Base-by-base conservation (phyloP, 2,329 filamentous ascomycete species). In the Calonectria montana region DNA sequence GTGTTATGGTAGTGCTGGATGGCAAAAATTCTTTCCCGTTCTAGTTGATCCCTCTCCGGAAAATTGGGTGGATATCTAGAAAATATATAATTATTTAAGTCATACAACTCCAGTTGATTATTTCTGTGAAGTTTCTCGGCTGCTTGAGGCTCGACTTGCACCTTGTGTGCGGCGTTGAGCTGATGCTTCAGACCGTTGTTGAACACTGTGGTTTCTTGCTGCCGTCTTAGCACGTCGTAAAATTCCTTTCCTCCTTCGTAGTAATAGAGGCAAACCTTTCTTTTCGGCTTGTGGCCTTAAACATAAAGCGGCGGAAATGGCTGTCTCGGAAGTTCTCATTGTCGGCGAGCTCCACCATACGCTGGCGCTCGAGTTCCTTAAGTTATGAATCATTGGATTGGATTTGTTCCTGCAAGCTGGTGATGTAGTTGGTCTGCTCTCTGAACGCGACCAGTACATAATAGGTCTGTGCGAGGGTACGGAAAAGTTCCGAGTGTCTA, bases 281-380 rank as follows among this genome's bases (percentile, higher is more conserved):
- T 50, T 83, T 83, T 70, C 84, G 85, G 27, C 88, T 86, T 12
- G 84, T 82, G 10, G 88, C 81, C 72, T 86, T 87, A 83, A 87
- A 88, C 53, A 85, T 82, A 76, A 88, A 87, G 48, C 88, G 86
- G 61, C 84, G 84, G 77, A 89, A 81, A 57, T 86, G 84, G 39
- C 85, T 87, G 80, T 89, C 86, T 66, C 87, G 86, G 77, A 88
- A 88, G 63, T 84, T 86, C 65, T 87, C 81, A 71, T 89, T 87
- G 25, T 89, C 87, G 53, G 85, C 85, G 55, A 86, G 84, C 77
- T 90, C 87, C 65, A 85, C 8, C 13, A 55, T 27, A 5, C 50
- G 27, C 27, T 55, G 27, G 8, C 29, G 27, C 18, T 55, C 50
- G 9, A 55, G 50, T 16, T 18, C 50, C n/a, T 55, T 27, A 5